phyloP scores from a whole-genome alignment of 768 basidiomycete genomes.

The Amanita inopinata region DNA sequence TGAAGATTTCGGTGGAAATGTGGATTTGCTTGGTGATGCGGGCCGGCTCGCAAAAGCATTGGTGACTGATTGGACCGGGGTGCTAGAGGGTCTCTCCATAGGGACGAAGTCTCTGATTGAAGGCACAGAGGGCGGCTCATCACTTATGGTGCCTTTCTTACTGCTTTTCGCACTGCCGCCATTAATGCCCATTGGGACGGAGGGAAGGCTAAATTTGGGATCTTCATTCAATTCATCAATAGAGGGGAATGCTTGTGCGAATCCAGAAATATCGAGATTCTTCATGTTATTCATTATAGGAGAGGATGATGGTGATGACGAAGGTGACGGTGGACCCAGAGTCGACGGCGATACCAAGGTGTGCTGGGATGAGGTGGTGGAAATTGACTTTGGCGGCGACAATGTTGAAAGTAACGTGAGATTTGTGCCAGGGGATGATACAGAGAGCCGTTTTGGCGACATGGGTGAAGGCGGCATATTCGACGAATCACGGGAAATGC shows the following conservation, averaged over 20 bases:
- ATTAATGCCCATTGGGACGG: slow-evolving; percentile 34
- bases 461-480: slow-evolving; percentile 31
- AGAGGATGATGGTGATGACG: slow-evolving; percentile 59
- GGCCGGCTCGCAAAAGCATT: slow-evolving; percentile 55
- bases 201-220: slow-evolving; percentile 36
- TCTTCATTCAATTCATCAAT: slow-evolving; percentile 67
- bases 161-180: slow-evolving; percentile 17
- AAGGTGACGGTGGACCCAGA: slow-evolving; percentile 69
- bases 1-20: slow-evolving; percentile 26
- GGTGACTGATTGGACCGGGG: slow-evolving; percentile 50
- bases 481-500: slow-evolving; percentile 44
- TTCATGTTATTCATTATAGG: slow-evolving; percentile 30
- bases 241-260: slow-evolving; percentile 61
- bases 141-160: slow-evolving; percentile 16
- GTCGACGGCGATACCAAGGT: slow-evolving; percentile 60
- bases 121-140: slow-evolving; percentile 20
- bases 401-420: slow-evolving; percentile 12
- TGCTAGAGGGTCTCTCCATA: slow-evolving; percentile 57
- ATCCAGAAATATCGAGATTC: slow-evolving; percentile 38
- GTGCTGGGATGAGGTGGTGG: slow-evolving; percentile 40
- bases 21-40: slow-evolving; percentile 38
- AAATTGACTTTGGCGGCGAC: slow-evolving; percentile 23
- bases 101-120: slow-evolving; percentile 31
- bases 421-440: slow-evolving; percentile 12
- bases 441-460: slow-evolving; percentile 28